Conservation (phyloP, 371 early-diverging fungal species). For the Mortierella sp. region DNA sequence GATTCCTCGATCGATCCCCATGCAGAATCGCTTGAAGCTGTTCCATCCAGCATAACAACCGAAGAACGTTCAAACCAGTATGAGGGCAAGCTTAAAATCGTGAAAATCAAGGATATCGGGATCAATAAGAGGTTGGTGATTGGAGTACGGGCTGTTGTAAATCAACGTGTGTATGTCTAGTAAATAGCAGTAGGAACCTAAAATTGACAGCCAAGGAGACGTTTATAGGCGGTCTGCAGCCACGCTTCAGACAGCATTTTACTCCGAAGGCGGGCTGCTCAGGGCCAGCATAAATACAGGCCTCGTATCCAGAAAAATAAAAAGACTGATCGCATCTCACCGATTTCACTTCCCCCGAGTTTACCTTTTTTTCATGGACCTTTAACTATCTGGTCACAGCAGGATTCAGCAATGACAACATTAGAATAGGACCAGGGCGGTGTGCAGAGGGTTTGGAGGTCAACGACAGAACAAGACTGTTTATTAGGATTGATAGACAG, state of each 20-base stretch:
- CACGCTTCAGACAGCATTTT: too few relatives aligned
- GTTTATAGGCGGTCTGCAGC: too few relatives aligned
- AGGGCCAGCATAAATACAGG: too few relatives aligned
- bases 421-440: constrained; percentile 5
- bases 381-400: constrained; percentile 2
- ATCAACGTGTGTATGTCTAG: too few relatives aligned
- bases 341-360: too few relatives aligned
- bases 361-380: too few relatives aligned
- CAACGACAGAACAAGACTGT: constrained; percentile 7
- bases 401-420: constrained; percentile 10
- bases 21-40: constrained; percentile 4
- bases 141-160: constrained; percentile 10
- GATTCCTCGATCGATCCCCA: constrained; percentile 5
- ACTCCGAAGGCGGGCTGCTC: too few relatives aligned
- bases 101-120: constrained; percentile 5
- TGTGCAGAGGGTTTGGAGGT: constrained; percentile 7
- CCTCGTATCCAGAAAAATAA: too few relatives aligned
- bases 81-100: not conserved
- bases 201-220: too few relatives aligned
- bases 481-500: constrained; percentile 6
- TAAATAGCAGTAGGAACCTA: too few relatives aligned
- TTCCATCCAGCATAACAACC: constrained; percentile 9
- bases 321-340: too few relatives aligned
- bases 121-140: constrained; percentile 15
- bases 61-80: constrained; percentile 9